phyloP scores from a whole-genome alignment of 257 asterid genomes.

The Solanum paucissectum region DNA sequence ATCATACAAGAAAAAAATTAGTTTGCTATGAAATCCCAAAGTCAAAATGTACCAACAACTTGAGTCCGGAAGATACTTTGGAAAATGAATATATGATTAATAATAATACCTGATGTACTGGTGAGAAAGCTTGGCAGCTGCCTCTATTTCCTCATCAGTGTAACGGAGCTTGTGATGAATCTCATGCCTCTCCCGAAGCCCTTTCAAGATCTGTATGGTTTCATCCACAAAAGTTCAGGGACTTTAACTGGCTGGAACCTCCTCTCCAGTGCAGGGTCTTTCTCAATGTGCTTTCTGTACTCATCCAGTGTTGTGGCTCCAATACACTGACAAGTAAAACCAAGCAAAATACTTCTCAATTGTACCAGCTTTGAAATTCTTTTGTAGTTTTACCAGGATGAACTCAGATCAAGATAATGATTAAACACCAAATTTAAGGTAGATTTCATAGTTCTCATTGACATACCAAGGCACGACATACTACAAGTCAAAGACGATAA shows the following conservation, averaged over 20 bases:
- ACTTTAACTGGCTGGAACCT: conserved; percentile 36
- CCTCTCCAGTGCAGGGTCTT: conserved; percentile 37
- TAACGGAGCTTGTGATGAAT: conserved; percentile 29
- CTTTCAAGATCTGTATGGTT: conserved; percentile 24
- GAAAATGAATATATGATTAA: not conserved
- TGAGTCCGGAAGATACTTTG: not conserved
- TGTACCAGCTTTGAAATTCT: not conserved
- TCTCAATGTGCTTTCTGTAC: conserved; percentile 40
- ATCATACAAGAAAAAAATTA: not conserved
- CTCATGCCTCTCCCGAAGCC: conserved; percentile 21
- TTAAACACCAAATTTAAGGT: not conserved
- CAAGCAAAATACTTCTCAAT: not conserved
- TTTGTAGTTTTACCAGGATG: not conserved
- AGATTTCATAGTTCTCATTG: not conserved
- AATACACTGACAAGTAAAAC: conserved; percentile 26
- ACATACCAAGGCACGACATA: not conserved
- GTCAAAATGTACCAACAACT: not conserved
- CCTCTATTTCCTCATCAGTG: conserved; percentile 23
- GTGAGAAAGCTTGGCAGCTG: conserved; percentile 33
- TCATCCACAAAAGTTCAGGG: conserved; percentile 34
- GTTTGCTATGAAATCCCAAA: not conserved
- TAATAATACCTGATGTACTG: conserved; percentile 31
- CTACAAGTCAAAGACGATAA: not conserved
- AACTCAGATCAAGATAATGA: not conserved
- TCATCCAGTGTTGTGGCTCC: conserved; percentile 59